phyloP scores from a whole-genome alignment of 192 early-diverging fungal genomes.

The Lobosporangium transversale region DNA sequence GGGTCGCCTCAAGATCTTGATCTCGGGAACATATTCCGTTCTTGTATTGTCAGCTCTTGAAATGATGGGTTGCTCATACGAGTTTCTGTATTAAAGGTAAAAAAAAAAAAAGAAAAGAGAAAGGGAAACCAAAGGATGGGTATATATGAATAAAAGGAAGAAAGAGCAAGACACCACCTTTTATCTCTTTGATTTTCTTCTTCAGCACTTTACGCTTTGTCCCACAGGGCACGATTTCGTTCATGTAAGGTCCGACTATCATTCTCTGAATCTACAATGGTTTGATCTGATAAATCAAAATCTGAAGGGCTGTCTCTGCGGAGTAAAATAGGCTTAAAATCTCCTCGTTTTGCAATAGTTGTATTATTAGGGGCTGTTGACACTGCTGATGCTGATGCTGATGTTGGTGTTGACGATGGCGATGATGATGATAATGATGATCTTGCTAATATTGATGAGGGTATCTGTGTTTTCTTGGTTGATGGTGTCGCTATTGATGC shows the following conservation, averaged over 20 bases:
- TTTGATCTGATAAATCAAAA: background rate
- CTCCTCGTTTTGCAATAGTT: too few species aligned
- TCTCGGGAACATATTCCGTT: constrained; percentile 50
- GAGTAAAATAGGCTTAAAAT: constrained; percentile 16
- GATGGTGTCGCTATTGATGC: background rate
- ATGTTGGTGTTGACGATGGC: background rate
- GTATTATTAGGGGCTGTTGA: too few species aligned
- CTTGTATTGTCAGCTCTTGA: constrained; percentile 23
- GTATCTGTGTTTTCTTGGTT: background rate
- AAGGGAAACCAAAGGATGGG: background rate
- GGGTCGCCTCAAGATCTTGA: constrained; percentile 42
- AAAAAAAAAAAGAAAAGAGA: background rate
- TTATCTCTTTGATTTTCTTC: too few species aligned
- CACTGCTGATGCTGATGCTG: too few species aligned
- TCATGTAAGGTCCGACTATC: constrained; percentile 21
- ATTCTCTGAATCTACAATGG: background rate
- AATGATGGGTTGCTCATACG: constrained; percentile 37
- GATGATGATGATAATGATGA: background rate
- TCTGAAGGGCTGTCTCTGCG: background rate
- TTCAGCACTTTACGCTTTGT: constrained; percentile 45
- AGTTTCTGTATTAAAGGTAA: constrained; percentile 11
- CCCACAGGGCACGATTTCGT: constrained; percentile 31
- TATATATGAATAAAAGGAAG: too few species aligned
- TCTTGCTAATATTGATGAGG: background rate
- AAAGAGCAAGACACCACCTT: too few species aligned